phyloP scores from a whole-genome alignment of 768 basidiomycete genomes.

The Calocybe indica region DNA sequence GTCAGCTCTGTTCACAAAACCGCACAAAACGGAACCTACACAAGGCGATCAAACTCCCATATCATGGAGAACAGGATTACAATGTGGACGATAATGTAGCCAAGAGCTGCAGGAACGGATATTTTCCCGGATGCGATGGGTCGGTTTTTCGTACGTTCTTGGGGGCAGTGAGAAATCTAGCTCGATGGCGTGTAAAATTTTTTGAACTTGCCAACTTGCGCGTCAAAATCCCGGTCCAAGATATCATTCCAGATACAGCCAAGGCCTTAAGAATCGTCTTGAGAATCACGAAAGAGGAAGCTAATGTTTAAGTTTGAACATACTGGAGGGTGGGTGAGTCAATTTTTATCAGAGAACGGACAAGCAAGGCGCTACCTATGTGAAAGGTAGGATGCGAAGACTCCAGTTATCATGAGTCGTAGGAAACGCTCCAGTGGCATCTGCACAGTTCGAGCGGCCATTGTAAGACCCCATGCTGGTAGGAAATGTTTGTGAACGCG shows the following conservation, averaged over 20 bases:
- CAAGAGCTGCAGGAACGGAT: slow-evolving; percentile 31
- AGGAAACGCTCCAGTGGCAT: slow-evolving; percentile 14
- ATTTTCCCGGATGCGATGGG: slow-evolving; percentile 46
- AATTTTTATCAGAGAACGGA: no score
- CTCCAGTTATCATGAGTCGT: no score
- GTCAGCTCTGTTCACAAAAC: no score
- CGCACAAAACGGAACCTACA: no score
- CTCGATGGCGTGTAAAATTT: not conserved
- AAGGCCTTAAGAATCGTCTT: slow-evolving; percentile 23
- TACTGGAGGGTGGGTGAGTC: no score
- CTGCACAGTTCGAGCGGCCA: slow-evolving; percentile 34
- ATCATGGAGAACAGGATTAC: slow-evolving; percentile 26
- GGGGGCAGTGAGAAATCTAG: not conserved
- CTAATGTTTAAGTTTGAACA: no score
- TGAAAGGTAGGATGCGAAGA: no score
- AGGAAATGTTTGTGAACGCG: no score
- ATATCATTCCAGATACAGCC: slow-evolving; percentile 55
- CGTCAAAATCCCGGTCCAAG: slow-evolving; percentile 46
- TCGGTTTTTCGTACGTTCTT: slow-evolving; percentile 44
- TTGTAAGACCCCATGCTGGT: slow-evolving; percentile 44
- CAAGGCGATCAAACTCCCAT: slow-evolving; percentile 19
- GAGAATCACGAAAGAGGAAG: no score
- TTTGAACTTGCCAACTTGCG: slow-evolving; percentile 35
- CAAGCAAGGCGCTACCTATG: no score
- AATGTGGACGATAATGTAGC: slow-evolving; percentile 22